Conservation (phyloP, 805 yeast species). For the Candida khao-thaluensis region DNA sequence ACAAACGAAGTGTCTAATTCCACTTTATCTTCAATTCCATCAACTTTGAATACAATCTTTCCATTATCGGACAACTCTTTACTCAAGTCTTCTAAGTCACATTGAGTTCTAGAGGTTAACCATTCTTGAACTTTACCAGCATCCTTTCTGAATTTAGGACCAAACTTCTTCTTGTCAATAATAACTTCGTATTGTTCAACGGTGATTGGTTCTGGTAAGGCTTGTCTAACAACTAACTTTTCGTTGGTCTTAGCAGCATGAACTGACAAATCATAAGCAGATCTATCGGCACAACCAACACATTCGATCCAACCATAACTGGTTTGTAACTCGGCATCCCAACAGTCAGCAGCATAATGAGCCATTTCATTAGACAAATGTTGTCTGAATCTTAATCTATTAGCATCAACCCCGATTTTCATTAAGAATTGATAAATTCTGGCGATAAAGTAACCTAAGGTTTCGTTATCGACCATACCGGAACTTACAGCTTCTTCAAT, state of each 20-base stretch:
- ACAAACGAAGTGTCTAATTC: slow-evolving; percentile 75
- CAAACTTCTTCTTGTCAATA: slow-evolving; percentile 91
- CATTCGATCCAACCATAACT: slow-evolving; percentile 99
- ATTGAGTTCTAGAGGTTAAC: slow-evolving; percentile 74
- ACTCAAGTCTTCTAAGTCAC: slow-evolving; percentile 76
- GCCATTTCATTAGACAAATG: slow-evolving; percentile 99
- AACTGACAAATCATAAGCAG: slow-evolving; percentile 95
- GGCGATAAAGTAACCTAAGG: slow-evolving; percentile 94
- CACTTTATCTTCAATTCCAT: slow-evolving; percentile 60
- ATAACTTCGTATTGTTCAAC: slow-evolving; percentile 84
- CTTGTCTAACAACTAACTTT: slow-evolving; percentile 90
- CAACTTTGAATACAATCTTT: slow-evolving; percentile 64
- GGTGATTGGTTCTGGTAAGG: slow-evolving; percentile 77
- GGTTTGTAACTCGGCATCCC: slow-evolving; percentile 97
- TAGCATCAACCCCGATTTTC: slow-evolving; percentile 87
- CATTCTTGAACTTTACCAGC: slow-evolving; percentile 89
- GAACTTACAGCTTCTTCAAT: slow-evolving; percentile 88
- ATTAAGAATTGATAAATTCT: slow-evolving; percentile 82
- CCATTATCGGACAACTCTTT: slow-evolving; percentile 62
- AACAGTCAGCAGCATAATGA: slow-evolving; percentile 98
- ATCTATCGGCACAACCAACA: slow-evolving; percentile 99
- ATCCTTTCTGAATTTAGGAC: slow-evolving; percentile 96
- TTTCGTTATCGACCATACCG: slow-evolving; percentile 93
- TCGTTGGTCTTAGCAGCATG: slow-evolving; percentile 95
- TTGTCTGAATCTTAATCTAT: slow-evolving; percentile 91